Evolutionary conservation across 2,329 filamentous ascomycete genomes (phyloP).

Genomic region (Diplocarpon mali): DNA sequence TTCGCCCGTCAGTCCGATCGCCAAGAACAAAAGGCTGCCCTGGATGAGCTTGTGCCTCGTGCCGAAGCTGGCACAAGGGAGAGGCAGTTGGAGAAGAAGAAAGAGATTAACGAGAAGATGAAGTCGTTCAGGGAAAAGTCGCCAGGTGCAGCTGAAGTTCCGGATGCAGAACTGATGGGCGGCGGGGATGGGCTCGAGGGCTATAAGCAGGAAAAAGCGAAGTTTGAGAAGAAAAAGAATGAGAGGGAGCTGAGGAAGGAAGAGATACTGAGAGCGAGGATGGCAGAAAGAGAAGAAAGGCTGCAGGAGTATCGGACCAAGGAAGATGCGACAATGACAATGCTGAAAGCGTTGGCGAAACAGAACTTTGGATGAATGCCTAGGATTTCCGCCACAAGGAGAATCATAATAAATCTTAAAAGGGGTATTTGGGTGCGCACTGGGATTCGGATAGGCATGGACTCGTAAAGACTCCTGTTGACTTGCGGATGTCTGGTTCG

Average conservation of each 20-base stretch:
- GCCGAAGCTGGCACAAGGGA: slow-evolving; percentile 76
- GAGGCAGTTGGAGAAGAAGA: slow-evolving; percentile 76
- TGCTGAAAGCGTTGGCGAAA: slow-evolving; percentile 67
- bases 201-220: slow-evolving; percentile 55
- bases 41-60: slow-evolving; percentile 74
- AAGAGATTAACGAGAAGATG: slow-evolving; percentile 60
- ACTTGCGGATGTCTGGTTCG: not conserved
- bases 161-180: slow-evolving; percentile 70
- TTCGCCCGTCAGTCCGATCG: slow-evolving; percentile 54
- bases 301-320: slow-evolving; percentile 58
- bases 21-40: slow-evolving; percentile 52
- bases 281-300: slow-evolving; percentile 71
- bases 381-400: not conserved
- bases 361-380: slow-evolving; percentile 56
- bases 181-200: slow-evolving; percentile 53
- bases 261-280: slow-evolving; percentile 63
- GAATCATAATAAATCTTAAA: too few relatives aligned
- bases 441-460: too few relatives aligned
- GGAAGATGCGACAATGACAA: slow-evolving; percentile 76
- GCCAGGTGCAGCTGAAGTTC: slow-evolving; percentile 51
- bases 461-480: not conserved
- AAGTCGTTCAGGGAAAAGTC: slow-evolving; percentile 60
- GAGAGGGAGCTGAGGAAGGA: slow-evolving; percentile 76
- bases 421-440: too few relatives aligned
- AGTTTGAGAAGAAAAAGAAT: slow-evolving; percentile 62